Percentiles rank a stretch among this genome's conserved stretches.
Evolutionary conservation across 2,329 filamentous ascomycete genomes (phyloP).

Genomic region (Botryotinia narcissicola): DNA sequence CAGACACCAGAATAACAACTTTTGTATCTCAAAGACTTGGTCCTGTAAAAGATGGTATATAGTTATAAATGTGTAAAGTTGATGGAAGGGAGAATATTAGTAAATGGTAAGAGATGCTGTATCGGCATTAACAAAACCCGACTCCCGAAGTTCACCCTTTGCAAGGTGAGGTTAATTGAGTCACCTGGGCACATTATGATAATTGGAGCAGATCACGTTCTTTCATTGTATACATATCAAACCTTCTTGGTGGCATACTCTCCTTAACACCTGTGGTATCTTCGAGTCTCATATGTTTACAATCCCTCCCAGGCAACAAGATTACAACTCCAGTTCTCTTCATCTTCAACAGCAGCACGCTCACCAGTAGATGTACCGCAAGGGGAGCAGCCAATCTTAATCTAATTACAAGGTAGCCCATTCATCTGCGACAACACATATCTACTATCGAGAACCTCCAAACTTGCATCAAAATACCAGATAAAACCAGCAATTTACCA

Average conservation of each 20-base stretch:
- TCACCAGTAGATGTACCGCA: fast-evolving
- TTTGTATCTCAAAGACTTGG: not conserved
- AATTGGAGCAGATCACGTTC: not conserved
- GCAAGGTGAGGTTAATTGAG: not conserved
- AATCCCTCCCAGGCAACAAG: fast-evolving
- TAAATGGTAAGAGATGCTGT: not conserved
- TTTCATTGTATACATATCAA: not conserved
- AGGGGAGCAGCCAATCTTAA: not conserved
- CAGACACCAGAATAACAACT: not conserved
- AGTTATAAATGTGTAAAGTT: not conserved
- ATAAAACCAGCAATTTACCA: not conserved
- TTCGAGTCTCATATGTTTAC: fast-evolving
- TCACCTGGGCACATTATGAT: not conserved
- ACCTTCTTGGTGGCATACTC: not conserved
- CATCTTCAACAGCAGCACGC: not conserved
- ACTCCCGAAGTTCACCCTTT: not conserved
- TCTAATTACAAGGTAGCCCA: too few relatives aligned
- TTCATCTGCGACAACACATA: not conserved
- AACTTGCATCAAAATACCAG: not conserved
- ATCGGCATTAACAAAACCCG: not conserved
- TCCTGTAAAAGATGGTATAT: not conserved
- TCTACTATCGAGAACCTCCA: not conserved
- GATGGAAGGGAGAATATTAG: not conserved
- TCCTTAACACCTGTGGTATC: not conserved
- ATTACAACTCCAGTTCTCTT: not conserved